A percentile compares a stretch with the other conserved stretches of the same genome.
phyloP scores from a whole-genome alignment of 192 early-diverging fungal species.

The Linnemannia elongata region DNA sequence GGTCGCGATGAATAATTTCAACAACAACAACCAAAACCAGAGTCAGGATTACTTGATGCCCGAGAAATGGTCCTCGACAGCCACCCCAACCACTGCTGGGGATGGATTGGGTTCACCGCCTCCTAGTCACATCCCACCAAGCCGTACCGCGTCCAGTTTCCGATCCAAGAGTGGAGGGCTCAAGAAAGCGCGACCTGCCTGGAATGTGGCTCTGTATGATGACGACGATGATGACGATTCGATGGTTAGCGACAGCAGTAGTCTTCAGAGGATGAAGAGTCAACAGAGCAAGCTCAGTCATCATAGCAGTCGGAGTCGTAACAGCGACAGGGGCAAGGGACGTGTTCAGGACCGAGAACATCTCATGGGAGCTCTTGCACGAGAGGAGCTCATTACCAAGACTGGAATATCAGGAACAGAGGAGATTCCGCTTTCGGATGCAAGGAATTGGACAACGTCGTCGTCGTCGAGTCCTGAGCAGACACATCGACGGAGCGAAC shows the following conservation, averaged over 20 bases:
- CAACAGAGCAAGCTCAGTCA: background rate
- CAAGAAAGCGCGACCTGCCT: constrained; percentile 35
- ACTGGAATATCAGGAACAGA: background rate
- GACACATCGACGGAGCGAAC: background rate
- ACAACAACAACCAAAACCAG: background rate
- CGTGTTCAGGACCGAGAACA: background rate
- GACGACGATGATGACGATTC: constrained; percentile 39
- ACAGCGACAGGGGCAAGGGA: background rate
- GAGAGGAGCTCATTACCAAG: background rate
- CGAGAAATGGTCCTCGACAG: background rate
- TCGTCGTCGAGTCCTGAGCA: background rate
- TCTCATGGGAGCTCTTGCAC: constrained; percentile 10
- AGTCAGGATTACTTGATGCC: constrained; percentile 1
- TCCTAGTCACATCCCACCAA: background rate
- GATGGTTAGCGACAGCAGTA: constrained; percentile 3
- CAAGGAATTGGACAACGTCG: background rate
- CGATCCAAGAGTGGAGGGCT: background rate
- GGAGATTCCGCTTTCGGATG: constrained; percentile 13
- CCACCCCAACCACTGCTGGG: background rate
- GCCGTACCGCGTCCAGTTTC: background rate
- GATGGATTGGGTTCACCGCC: background rate
- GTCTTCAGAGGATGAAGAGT: constrained; percentile 8
- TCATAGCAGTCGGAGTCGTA: background rate
- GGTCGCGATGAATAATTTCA: background rate
- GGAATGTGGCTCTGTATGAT: constrained; percentile 49